These are phyloP conservation scores for Eutypella sp. DNA, from an alignment of 2,329 filamentous ascomycete genomes.

Conservation along the genomic window DNA sequence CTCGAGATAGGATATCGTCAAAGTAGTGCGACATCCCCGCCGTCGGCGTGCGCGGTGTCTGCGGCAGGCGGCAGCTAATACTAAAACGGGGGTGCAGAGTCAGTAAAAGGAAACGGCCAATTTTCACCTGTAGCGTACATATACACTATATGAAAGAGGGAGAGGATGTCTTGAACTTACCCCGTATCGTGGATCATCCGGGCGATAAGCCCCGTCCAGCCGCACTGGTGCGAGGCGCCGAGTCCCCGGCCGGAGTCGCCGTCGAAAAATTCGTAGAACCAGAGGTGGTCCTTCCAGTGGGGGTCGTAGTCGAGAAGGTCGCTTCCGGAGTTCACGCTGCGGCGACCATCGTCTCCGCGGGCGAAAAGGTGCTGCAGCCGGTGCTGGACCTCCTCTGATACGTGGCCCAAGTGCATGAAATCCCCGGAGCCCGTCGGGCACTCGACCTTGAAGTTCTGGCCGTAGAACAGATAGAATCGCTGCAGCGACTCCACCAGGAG, in stretches of 20 bases:
- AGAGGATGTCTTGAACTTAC: slow-evolving; percentile 54
- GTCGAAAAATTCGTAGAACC: slow-evolving; percentile 98
- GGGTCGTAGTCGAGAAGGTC: slow-evolving; percentile 86
- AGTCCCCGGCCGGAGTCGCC: slow-evolving; percentile 85
- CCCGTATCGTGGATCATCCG: slow-evolving; percentile 98
- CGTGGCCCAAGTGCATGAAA: slow-evolving; percentile 91
- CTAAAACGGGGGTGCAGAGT: slow-evolving; percentile 46
- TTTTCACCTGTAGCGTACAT: no score
- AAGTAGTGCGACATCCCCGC: slow-evolving; percentile 89
- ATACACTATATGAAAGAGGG: background rate
- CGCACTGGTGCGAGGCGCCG: slow-evolving; percentile 89
- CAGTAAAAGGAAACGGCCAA: background rate
- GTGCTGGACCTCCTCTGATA: slow-evolving; percentile 93
- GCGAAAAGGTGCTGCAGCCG: slow-evolving; percentile 88
- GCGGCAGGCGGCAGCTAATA: slow-evolving; percentile 82
- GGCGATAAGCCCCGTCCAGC: slow-evolving; percentile 92
- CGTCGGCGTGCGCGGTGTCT: slow-evolving; percentile 84
- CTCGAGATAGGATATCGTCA: slow-evolving; percentile 75
- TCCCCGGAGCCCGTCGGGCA: slow-evolving; percentile 92
- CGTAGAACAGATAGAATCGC: slow-evolving; percentile 94
- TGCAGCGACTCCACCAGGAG: slow-evolving; percentile 90
- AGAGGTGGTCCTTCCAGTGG: slow-evolving; percentile 88
- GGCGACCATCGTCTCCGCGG: slow-evolving; percentile 75
- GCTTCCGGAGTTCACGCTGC: slow-evolving; percentile 82
- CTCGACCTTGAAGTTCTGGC: slow-evolving; percentile 80